Conservation (phyloP, 306 rosid genomes). For the Senna tora region DNA sequence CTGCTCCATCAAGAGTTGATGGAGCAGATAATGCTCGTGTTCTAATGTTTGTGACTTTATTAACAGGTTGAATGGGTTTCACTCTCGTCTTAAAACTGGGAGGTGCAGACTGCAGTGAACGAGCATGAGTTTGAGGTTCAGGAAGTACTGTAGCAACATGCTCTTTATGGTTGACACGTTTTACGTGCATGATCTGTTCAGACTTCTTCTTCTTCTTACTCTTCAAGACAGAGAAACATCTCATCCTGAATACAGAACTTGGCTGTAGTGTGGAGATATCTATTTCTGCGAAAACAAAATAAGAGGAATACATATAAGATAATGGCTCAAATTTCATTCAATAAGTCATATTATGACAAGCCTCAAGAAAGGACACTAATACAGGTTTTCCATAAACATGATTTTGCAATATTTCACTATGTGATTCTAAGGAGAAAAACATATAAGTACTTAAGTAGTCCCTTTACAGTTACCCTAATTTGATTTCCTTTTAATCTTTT, state of each 20-base stretch:
- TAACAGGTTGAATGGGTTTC: constrained; percentile 70
- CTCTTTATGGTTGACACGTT: constrained; percentile 58
- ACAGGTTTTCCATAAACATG: not conserved
- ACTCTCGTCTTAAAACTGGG: constrained; percentile 95
- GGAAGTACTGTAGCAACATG: constrained; percentile 69
- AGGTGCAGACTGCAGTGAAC: constrained; percentile 91
- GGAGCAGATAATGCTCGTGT: constrained; percentile 87
- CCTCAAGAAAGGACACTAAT: constrained; percentile 11
- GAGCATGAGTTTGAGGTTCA: constrained; percentile 71
- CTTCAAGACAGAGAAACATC: constrained; percentile 89
- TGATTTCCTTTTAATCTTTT: not conserved
- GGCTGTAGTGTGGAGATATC: constrained; percentile 30
- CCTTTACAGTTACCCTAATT: not conserved
- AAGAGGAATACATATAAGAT: constrained; percentile 30
- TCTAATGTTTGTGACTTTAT: constrained; percentile 55
- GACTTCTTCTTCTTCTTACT: constrained; percentile 84
- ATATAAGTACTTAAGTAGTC: not conserved
- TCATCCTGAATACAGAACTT: constrained; percentile 61
- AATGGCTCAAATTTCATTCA: constrained; percentile 31
- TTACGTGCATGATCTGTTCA: constrained; percentile 51
- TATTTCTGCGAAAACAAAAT: constrained; percentile 51
- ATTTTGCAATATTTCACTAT: not conserved
- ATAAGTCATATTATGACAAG: not conserved
- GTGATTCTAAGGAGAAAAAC: not conserved
- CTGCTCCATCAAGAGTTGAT: constrained; percentile 90